Base-by-base conservation (phyloP, 352 stramenopile species). In the Pythium aristosporum region DNA sequence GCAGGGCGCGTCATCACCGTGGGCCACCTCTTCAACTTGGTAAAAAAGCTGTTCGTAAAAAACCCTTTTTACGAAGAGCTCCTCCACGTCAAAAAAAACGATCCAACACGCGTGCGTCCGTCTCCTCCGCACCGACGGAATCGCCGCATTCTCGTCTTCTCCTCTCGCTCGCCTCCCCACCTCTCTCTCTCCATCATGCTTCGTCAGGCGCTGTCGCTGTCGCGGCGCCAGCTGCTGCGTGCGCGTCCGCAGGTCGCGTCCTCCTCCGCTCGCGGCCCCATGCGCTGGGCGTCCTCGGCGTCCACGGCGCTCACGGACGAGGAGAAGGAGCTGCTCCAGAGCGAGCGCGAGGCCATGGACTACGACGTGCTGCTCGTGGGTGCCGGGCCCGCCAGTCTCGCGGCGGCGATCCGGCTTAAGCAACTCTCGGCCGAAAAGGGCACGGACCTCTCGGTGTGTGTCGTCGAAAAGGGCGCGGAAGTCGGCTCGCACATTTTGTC, bases 311-410 rank as follows among this genome's bases (percentile, higher is more conserved):
- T 90, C 13, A 67, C 77, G n/a, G 61, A 75, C 6, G 79, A 91
- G 59, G 82, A 94, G 57, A 71, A 80, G 55, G 80, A 92, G 68
- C 65, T 87, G 65, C 64, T 96, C 32, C 80, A 80, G 46, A 75
- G 80, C 65, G 80, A 82, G 57, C 89, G 95, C 46, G 94, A 99
- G 68, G 81, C 67, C 56, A 98, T 99, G 96, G 94, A 98, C 68
- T 99, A 99, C 86, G 98, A 99, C 85, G 97, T 99, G 28, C 75
- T 99, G 46, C 96, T 99, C 74, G 97, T 95, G 12, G 87, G 87
- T 60, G 87, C 78, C 10, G 90, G 89, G 3, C 89, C 88, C 7
- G 94, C 96, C 43, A 98, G 96, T 72, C 88, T 99, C 18, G 81
- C 95, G 18, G 94, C 98, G 25, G 91, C 97, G 15, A 99, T 99